Percentiles rank a stretch among this genome's conserved stretches.
Conservation (phyloP, 768 basidiomycete genomes). For the Tylopilus sp. region DNA sequence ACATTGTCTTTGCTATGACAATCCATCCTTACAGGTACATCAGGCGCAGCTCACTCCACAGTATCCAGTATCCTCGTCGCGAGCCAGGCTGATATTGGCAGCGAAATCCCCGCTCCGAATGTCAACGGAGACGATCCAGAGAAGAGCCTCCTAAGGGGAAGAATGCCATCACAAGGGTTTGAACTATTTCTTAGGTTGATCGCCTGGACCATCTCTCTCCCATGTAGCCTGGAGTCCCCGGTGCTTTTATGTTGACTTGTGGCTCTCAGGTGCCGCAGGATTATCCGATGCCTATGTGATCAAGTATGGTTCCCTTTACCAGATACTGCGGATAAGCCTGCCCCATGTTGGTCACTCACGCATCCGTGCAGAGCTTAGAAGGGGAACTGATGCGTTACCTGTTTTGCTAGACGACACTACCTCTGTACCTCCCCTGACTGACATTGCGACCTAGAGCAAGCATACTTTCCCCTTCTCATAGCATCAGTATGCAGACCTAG, state of each 20-base stretch:
- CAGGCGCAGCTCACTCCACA: conserved; percentile 52
- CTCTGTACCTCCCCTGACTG: no score
- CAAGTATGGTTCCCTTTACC: conserved; percentile 29
- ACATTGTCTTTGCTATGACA: conserved; percentile 41
- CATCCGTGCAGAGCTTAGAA: conserved; percentile 57
- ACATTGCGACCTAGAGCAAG: no score
- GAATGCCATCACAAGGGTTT: no score
- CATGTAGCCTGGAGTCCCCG: no score
- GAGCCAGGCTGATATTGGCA: conserved; percentile 39
- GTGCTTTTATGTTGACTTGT: no score
- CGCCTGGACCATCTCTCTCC: no score
- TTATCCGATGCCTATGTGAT: conserved; percentile 72
- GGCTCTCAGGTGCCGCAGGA: no score
- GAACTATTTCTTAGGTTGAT: no score
- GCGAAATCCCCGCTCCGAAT: conserved; percentile 43
- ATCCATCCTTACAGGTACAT: conserved; percentile 43
- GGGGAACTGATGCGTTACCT: conserved; percentile 48
- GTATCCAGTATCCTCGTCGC: conserved; percentile 47
- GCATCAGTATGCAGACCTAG: background rate
- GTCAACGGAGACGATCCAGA: no score
- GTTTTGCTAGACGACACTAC: background rate
- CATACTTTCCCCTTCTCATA: no score
- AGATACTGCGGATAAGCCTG: conserved; percentile 4
- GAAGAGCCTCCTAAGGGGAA: no score
- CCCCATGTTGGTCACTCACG: background rate